Percentiles rank a stretch among this genome's conserved stretches.
phyloP scores from a whole-genome alignment of 2,329 filamentous ascomycete species.

The Aspergillus novofumigatus region DNA sequence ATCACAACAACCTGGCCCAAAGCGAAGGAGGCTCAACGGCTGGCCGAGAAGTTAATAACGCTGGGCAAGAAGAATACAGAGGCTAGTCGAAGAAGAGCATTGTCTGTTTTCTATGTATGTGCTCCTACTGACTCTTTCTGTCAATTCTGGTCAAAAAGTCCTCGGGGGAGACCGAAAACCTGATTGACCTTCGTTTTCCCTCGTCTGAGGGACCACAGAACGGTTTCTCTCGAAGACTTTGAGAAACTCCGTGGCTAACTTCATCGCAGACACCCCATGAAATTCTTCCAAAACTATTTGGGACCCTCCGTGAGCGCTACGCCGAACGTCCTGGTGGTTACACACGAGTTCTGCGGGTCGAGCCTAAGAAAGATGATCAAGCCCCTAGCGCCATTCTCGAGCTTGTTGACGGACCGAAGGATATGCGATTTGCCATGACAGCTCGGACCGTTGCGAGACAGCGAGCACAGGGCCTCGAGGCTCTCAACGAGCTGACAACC shows the following conservation, averaged over 20 bases:
- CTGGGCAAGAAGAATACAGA: conserved; percentile 90
- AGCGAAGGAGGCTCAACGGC: conserved; percentile 90
- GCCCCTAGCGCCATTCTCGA: conserved; percentile 87
- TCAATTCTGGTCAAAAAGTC: not conserved
- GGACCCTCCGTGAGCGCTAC: conserved; percentile 76
- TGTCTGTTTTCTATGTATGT: conserved; percentile 79
- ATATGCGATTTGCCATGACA: conserved; percentile 92
- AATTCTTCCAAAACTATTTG: conserved; percentile 78
- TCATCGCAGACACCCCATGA: conserved; percentile 35
- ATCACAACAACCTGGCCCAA: conserved; percentile 95
- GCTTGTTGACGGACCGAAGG: conserved; percentile 87
- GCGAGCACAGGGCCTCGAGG: conserved; percentile 49
- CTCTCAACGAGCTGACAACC: conserved; percentile 66
- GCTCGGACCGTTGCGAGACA: conserved; percentile 72
- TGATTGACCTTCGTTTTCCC: not conserved
- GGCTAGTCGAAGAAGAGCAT: conserved; percentile 69
- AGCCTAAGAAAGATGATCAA: conserved; percentile 83
- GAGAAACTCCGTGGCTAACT: not conserved
- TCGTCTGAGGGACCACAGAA: not conserved
- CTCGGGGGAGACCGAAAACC: not conserved
- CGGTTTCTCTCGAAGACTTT: not conserved
- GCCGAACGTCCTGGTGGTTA: conserved; percentile 78
- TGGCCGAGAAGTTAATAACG: conserved; percentile 93
- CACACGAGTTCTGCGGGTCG: conserved; percentile 88
- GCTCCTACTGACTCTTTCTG: not conserved